phyloP scores from a whole-genome alignment of 768 basidiomycete genomes.

The Hericium rajendrae region DNA sequence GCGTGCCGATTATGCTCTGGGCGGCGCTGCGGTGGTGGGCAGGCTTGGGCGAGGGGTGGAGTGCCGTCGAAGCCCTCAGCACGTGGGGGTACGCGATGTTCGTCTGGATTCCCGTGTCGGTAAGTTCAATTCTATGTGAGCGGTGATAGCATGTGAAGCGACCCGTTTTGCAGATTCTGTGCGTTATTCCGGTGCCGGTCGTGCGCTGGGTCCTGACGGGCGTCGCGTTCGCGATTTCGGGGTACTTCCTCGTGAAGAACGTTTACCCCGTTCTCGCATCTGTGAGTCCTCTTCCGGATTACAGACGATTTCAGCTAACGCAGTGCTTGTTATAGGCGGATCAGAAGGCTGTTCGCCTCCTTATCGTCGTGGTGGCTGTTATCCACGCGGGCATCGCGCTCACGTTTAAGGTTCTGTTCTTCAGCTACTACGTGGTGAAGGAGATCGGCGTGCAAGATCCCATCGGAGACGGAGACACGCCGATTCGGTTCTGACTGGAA shows the following conservation, averaged over 20 bases:
- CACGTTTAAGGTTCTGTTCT: constrained; percentile 75
- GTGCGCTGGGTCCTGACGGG: constrained; percentile 76
- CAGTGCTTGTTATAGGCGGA: constrained; percentile 47
- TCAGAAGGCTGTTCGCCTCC: constrained; percentile 73
- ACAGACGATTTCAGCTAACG: background rate
- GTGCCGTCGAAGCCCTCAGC: constrained; percentile 71
- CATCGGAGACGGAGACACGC: constrained; percentile 1
- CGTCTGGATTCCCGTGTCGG: constrained; percentile 83
- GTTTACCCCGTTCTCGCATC: constrained; percentile 85
- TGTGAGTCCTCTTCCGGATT: constrained; percentile 34
- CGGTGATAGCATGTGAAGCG: background rate
- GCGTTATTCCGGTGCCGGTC: constrained; percentile 76
- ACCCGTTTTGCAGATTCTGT: constrained; percentile 47
- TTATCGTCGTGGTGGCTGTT: constrained; percentile 65
- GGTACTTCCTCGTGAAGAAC: constrained; percentile 77
- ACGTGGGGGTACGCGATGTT: constrained; percentile 79
- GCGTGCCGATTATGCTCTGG: constrained; percentile 78
- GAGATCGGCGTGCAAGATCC: constrained; percentile 30
- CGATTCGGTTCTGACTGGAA: background rate
- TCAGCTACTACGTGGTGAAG: constrained; percentile 43
- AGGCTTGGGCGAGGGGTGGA: constrained; percentile 67
- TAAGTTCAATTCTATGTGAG: constrained; percentile 26
- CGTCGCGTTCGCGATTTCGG: constrained; percentile 68
- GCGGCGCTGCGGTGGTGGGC: constrained; percentile 75
- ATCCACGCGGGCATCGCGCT: constrained; percentile 78